Conservation (phyloP, 108 stramenopile genomes). For the Cyclostephanos tholiformis region DNA sequence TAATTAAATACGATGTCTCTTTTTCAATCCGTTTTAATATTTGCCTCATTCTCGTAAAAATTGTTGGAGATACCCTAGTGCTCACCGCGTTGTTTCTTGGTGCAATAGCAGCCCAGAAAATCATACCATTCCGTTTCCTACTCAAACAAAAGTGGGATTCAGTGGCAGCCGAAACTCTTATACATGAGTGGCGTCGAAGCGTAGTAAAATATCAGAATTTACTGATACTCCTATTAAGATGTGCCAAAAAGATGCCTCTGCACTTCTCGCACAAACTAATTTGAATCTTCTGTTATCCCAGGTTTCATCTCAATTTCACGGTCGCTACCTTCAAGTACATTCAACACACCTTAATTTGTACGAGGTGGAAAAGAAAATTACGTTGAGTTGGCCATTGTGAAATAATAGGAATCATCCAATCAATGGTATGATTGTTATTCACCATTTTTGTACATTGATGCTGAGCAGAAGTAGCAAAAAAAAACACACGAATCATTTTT, state of each 20-base stretch:
- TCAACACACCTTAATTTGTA: constrained; percentile 65
- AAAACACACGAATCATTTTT: neutral
- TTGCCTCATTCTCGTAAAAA: too few species aligned
- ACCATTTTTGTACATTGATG: constrained; percentile 90
- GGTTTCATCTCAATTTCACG: constrained; percentile 77
- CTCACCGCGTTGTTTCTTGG: too few species aligned
- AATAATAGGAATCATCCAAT: neutral
- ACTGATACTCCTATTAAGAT: neutral
- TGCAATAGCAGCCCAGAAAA: too few species aligned
- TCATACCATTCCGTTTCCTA: too few species aligned
- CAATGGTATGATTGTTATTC: neutral
- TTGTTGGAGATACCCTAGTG: too few species aligned
- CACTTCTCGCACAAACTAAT: neutral
- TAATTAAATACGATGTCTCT: too few species aligned
- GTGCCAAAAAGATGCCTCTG: neutral
- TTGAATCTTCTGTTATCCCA: constrained; percentile 57
- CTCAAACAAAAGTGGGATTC: too few species aligned
- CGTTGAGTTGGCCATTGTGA: neutral
- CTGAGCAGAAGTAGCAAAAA: constrained; percentile 12
- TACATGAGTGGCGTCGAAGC: too few species aligned
- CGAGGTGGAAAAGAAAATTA: neutral
- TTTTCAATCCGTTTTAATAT: too few species aligned
- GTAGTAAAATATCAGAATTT: too few species aligned
- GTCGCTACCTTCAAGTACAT: constrained; percentile 82
- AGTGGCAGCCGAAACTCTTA: too few species aligned